These are phyloP conservation scores for Ophiostoma tasmaniense DNA, from an alignment of 2,329 filamentous ascomycete genomes.

Conservation along the genomic window DNA sequence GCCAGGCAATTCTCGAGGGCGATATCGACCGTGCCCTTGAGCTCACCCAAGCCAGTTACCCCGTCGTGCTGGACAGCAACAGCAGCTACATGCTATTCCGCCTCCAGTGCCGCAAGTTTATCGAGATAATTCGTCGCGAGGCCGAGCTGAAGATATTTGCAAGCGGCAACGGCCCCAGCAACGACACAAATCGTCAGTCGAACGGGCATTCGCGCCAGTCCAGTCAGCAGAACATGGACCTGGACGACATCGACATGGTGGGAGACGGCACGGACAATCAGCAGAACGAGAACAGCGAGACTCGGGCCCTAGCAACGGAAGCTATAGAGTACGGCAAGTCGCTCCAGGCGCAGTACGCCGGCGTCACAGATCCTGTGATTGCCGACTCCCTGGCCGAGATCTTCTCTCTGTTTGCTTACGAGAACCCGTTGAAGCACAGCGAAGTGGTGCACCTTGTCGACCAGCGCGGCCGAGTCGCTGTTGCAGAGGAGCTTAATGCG, in stretches of 20 bases:
- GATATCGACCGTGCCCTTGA: slow-evolving; percentile 88
- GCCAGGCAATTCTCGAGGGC: slow-evolving; percentile 77
- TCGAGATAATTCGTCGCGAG: slow-evolving; percentile 80
- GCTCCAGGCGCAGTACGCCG: slow-evolving; percentile 67
- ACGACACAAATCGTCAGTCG: not conserved
- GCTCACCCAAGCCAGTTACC: slow-evolving; percentile 69
- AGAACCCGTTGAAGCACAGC: slow-evolving; percentile 65
- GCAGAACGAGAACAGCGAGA: slow-evolving; percentile 20
- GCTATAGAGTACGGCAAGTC: slow-evolving; percentile 73
- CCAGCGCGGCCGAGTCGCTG: slow-evolving; percentile 60
- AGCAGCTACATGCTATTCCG: slow-evolving; percentile 83
- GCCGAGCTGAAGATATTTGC: slow-evolving; percentile 50
- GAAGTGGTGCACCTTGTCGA: slow-evolving; percentile 73
- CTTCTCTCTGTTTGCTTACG: slow-evolving; percentile 80
- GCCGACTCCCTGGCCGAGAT: slow-evolving; percentile 71
- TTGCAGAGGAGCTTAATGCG: slow-evolving; percentile 90
- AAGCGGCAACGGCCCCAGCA: not conserved
- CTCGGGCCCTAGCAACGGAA: slow-evolving; percentile 50
- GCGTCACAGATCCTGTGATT: slow-evolving; percentile 61
- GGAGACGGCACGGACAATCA: slow-evolving; percentile 30
- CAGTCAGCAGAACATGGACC: slow-evolving; percentile 44
- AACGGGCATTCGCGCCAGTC: slow-evolving; percentile 28
- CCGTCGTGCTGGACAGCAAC: slow-evolving; percentile 65
- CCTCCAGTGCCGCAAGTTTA: slow-evolving; percentile 81
- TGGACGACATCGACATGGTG: slow-evolving; percentile 49